Percentiles rank a stretch among this genome's conserved stretches.
phyloP scores from a whole-genome alignment of 768 basidiomycete species.

The Mycena vulgaris region DNA sequence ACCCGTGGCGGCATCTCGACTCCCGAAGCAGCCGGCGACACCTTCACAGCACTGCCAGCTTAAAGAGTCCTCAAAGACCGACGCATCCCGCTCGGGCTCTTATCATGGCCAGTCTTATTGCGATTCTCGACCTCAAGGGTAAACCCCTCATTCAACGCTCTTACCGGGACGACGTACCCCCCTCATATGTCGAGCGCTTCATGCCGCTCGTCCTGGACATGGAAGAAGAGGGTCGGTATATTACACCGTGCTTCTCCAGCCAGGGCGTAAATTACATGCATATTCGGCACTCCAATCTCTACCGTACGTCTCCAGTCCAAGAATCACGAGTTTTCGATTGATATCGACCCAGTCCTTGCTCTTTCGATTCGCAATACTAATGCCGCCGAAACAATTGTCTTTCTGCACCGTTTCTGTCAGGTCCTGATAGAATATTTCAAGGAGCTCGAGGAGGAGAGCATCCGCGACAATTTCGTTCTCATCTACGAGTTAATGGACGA shows the following conservation, averaged over 20 bases:
- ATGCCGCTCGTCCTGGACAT: constrained; percentile 94
- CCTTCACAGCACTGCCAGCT: no score
- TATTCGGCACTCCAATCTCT: constrained; percentile 97
- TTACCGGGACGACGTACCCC: constrained; percentile 95
- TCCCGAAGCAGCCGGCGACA: no score
- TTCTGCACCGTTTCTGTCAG: constrained; percentile 93
- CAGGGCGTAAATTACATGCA: constrained; percentile 99
- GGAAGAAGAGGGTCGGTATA: constrained; percentile 97
- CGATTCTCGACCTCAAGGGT: constrained; percentile 98
- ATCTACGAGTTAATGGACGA: constrained; percentile 99
- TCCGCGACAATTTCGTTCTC: constrained; percentile 99
- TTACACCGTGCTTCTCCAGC: constrained; percentile 96
- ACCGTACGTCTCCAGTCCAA: no score
- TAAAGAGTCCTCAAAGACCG: no score
- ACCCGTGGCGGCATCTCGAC: no score
- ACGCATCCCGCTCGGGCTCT: no score
- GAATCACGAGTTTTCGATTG: no score
- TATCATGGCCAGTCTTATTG: no score
- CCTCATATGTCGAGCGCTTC: constrained; percentile 93
- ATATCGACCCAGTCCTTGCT: no score
- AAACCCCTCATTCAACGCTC: constrained; percentile 97
- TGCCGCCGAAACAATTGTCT: constrained; percentile 95
- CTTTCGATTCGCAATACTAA: constrained; percentile 97
- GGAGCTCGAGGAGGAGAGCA: constrained; percentile 98
- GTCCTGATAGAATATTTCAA: constrained; percentile 99